phyloP scores from a whole-genome alignment of 225 moss, liverwort and hornwort genomes.

The Takakia lepidozioides region DNA sequence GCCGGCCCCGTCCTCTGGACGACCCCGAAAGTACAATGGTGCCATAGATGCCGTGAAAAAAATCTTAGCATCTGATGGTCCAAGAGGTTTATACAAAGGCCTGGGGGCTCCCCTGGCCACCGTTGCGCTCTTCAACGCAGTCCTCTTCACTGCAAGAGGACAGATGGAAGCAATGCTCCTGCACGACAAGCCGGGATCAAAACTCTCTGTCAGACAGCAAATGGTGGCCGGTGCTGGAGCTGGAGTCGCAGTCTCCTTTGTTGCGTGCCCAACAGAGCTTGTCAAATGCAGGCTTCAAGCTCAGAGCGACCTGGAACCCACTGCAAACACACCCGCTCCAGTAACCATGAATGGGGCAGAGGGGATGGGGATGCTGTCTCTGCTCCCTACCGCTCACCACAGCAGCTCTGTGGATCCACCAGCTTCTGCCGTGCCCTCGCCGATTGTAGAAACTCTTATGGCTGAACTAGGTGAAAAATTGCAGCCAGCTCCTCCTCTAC shows the following conservation, averaged over 20 bases:
- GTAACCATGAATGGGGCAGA: slow-evolving; percentile 9
- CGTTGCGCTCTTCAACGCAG: slow-evolving; percentile 50
- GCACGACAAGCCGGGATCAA: slow-evolving; percentile 12
- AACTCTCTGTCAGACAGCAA: slow-evolving; percentile 22
- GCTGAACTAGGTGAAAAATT: no score
- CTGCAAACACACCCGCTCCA: slow-evolving; percentile 4
- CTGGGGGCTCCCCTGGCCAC: slow-evolving; percentile 52
- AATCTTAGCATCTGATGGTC: slow-evolving; percentile 29
- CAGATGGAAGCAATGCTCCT: slow-evolving; percentile 36
- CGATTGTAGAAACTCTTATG: no score
- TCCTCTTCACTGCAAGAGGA: slow-evolving; percentile 49
- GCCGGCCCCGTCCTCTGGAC: slow-evolving; percentile 34
- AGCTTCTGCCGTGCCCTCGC: no score
- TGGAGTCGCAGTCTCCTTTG: no score
- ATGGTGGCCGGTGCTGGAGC: slow-evolving; percentile 7
- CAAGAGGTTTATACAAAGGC: slow-evolving; percentile 42
- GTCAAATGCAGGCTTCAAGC: slow-evolving; percentile 24
- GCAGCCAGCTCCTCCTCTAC: no score
- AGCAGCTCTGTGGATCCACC: no score
- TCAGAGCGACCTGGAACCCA: slow-evolving; percentile 15
- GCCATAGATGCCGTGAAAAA: slow-evolving; percentile 46
- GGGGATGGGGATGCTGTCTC: no score
- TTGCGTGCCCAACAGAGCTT: no score
- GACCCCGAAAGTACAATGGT: slow-evolving; percentile 32
- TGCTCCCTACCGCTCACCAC: no score